Percentiles rank a stretch among this genome's conserved stretches.
Evolutionary conservation across 495 filamentous ascomycete species (phyloP).

Genomic region (Neurospora intermedia): DNA sequence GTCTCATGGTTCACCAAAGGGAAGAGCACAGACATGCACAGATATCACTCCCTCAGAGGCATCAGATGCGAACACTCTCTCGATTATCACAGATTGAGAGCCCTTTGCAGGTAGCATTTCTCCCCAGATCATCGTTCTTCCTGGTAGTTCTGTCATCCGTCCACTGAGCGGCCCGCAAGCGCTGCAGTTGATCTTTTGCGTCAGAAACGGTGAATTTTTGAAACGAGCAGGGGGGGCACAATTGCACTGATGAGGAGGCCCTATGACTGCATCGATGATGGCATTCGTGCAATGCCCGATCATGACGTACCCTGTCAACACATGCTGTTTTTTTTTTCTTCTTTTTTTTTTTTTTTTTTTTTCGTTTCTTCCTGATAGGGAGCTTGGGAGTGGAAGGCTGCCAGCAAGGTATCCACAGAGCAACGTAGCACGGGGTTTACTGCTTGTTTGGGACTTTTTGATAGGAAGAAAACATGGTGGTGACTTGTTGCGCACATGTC

Average conservation of each 20-base stretch:
- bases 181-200: neutral
- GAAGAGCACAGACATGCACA: neutral
- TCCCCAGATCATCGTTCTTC: neutral
- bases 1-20: neutral
- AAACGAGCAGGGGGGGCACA: neutral
- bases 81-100: neutral
- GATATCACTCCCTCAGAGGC: neutral
- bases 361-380: neutral
- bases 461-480: neutral
- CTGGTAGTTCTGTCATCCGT: neutral
- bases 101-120: neutral
- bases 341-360: neutral
- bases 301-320: neutral
- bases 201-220: neutral
- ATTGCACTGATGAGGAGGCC: neutral
- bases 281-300: neutral
- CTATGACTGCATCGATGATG: neutral
- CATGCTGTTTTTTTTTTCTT: neutral
- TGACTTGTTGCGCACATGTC: neutral
- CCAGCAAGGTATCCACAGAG: neutral
- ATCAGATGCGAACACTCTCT: neutral
- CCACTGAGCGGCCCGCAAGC: neutral
- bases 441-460: neutral
- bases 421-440: neutral
- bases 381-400: neutral